phyloP scores from a whole-genome alignment of 495 filamentous ascomycete genomes.

The Sphaerosporella brunnea region DNA sequence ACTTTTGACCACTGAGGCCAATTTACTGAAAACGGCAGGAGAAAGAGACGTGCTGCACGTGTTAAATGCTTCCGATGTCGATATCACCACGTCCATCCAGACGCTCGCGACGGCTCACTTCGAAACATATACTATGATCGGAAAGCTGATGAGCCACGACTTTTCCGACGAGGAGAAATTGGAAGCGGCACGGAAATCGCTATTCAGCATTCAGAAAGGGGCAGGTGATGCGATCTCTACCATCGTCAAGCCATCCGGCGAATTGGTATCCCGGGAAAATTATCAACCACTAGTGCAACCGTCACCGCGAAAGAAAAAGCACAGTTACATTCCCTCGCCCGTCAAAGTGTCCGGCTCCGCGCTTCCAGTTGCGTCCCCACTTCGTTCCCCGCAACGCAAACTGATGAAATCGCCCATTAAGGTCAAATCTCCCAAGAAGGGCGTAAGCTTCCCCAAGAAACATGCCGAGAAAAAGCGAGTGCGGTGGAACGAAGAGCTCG shows the following conservation, averaged over 20 bases:
- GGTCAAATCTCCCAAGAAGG: conserved; percentile 63
- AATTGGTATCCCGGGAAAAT: conserved; percentile 39
- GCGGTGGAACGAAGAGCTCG: conserved; percentile 82
- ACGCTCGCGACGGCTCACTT: conserved; percentile 76
- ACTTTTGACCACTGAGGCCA: conserved; percentile 61
- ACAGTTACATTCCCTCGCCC: not conserved
- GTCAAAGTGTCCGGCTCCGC: conserved; percentile 21
- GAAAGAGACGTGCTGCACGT: conserved; percentile 60
- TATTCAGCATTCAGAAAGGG: conserved; percentile 57
- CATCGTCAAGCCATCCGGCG: conserved; percentile 80
- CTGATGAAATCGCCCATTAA: conserved; percentile 42
- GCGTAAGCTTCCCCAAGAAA: conserved; percentile 48
- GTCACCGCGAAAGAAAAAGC: conserved; percentile 14
- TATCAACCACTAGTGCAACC: conserved; percentile 12
- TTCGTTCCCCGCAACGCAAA: too few relatives aligned
- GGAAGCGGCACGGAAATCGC: conserved; percentile 56
- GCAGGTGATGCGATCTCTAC: conserved; percentile 56
- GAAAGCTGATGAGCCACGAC: conserved; percentile 45
- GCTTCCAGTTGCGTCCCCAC: conserved; percentile 27
- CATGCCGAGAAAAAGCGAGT: conserved; percentile 60
- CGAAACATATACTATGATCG: conserved; percentile 66
- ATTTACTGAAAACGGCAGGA: conserved; percentile 64
- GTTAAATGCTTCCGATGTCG: conserved; percentile 66
- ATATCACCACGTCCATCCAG: conserved; percentile 61
- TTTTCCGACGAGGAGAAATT: conserved; percentile 73